Evolutionary conservation across 1,284 basidiomycete genomes (phyloP), one percentile per base, ranked within the genome.

Genomic region (Heterobasidion annosum): DNA sequence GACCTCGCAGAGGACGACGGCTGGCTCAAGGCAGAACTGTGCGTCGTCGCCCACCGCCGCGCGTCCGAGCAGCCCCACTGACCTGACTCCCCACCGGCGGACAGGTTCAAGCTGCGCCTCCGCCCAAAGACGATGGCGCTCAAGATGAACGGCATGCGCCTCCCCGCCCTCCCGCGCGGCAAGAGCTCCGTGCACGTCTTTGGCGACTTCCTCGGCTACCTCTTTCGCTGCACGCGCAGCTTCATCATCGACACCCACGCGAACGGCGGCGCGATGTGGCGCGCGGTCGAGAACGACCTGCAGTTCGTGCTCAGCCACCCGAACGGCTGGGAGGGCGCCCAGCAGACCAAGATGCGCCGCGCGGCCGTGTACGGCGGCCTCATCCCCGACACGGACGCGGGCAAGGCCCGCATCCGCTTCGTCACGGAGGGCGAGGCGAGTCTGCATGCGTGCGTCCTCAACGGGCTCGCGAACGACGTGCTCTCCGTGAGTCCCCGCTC

Each of bases 361-460:
- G 81, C 79, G 0, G 85, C 86, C 0, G 75, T 85, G 9, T 76
- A 79, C 58, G 87, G 82, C 6, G 78, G 78, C 10, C 66, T 90
- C 34, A 82, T 90, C 33, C 79, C 83, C 0, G 82, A 88, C 64
- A 85, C 82, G 1, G 81, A 83, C 60, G 82, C 79, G 54, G 85
- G 83, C 3, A 80, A 79, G 58, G 77, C 84, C 0, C 72, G 83
- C 51, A 85, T 90, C 59, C 72, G 83, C 34, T 88, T 90, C 60
- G 86, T 90, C 42, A 88, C 85, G 1, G 88, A 89, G 64, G 87
- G 86, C 52, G 87, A 90, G 68, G 87, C 87, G 0, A 88, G 84
- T 73, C 69, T 89, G 62, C 87, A 89, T 63, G 82, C 85, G 1
- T 89, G 85, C 67, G 81, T 88, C 4, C 67, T 86, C 59, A 88